Conservation (phyloP, 306 rosid genomes). For the Castanea sativa region DNA sequence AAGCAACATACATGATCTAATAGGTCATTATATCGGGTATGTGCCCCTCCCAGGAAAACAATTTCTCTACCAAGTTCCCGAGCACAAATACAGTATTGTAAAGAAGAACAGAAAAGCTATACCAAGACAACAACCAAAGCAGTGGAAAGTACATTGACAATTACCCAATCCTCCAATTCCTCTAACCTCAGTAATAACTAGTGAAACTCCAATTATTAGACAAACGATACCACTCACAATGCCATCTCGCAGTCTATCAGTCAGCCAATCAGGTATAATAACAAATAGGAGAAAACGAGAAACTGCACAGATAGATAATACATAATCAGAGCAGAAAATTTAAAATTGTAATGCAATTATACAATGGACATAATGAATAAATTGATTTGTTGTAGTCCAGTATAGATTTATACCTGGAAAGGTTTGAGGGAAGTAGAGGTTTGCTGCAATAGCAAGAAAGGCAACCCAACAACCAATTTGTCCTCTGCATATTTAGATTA, state of each 20-base stretch:
- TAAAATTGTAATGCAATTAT: not conserved
- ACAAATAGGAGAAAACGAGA: conserved; percentile 45
- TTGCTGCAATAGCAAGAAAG: conserved; percentile 36
- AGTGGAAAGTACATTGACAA: conserved; percentile 13
- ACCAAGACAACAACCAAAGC: conserved; percentile 27
- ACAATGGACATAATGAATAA: not conserved
- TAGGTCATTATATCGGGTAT: no score
- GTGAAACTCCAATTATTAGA: conserved; percentile 27
- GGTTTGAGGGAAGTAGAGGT: conserved; percentile 29
- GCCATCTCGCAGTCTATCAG: conserved; percentile 35
- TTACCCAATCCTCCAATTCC: conserved; percentile 15
- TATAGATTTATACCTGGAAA: conserved; percentile 33
- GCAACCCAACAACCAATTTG: conserved; percentile 47
- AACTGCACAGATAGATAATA: conserved; percentile 25
- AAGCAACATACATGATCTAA: no score
- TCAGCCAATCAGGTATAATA: conserved; percentile 31
- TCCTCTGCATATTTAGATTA: conserved; percentile 34
- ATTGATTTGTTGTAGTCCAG: not conserved
- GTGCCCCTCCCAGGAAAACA: not conserved
- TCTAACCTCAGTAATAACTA: conserved; percentile 21
- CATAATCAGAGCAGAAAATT: not conserved
- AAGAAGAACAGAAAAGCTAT: conserved; percentile 33
- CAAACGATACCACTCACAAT: conserved; percentile 35
- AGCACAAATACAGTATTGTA: conserved; percentile 31
- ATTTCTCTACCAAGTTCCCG: conserved; percentile 15